A percentile compares a stretch with the other conserved stretches of the same genome.
Evolutionary conservation across 257 asterid species (phyloP).

Genomic region (Thymus mandschuricus): DNA sequence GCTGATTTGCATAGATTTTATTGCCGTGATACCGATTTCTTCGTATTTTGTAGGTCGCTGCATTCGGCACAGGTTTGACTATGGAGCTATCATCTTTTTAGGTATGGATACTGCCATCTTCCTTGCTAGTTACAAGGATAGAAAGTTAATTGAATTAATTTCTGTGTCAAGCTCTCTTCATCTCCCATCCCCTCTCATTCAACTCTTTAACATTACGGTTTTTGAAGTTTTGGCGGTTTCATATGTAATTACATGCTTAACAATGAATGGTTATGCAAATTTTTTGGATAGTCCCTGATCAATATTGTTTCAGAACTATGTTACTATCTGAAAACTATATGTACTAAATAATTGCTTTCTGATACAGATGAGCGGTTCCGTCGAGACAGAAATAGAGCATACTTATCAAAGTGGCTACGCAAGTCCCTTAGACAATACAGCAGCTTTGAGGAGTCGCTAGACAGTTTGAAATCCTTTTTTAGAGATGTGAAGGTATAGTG

Average conservation of each 20-base stretch:
- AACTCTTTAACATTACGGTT: neutral
- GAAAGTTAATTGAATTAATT: conserved; percentile 7
- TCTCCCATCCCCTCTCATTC: neutral
- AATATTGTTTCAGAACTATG: conserved; percentile 9
- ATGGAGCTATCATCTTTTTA: conserved; percentile 93
- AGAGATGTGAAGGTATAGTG: conserved; percentile 67
- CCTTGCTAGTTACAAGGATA: conserved; percentile 11
- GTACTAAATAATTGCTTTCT: conserved; percentile 23
- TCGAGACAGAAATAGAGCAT: conserved; percentile 71
- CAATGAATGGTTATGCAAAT: neutral
- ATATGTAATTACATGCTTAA: neutral
- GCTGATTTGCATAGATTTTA: conserved; percentile 13
- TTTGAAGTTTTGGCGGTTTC: conserved; percentile 3
- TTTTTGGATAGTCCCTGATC: neutral
- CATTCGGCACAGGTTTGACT: conserved; percentile 89
- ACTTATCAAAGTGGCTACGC: conserved; percentile 94
- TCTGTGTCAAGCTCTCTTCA: conserved; percentile 9
- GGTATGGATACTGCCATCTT: conserved; percentile 51
- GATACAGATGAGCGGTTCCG: conserved; percentile 88
- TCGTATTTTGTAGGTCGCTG: conserved; percentile 78
- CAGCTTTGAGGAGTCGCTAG: conserved; percentile 67
- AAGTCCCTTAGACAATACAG: conserved; percentile 71
- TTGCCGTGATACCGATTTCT: conserved; percentile 25
- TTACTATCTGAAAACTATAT: conserved; percentile 20
- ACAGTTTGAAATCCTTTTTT: conserved; percentile 74